These are phyloP conservation scores for Solanum tarijense DNA, from an alignment of 257 asterid genomes.

Conservation along the genomic window DNA sequence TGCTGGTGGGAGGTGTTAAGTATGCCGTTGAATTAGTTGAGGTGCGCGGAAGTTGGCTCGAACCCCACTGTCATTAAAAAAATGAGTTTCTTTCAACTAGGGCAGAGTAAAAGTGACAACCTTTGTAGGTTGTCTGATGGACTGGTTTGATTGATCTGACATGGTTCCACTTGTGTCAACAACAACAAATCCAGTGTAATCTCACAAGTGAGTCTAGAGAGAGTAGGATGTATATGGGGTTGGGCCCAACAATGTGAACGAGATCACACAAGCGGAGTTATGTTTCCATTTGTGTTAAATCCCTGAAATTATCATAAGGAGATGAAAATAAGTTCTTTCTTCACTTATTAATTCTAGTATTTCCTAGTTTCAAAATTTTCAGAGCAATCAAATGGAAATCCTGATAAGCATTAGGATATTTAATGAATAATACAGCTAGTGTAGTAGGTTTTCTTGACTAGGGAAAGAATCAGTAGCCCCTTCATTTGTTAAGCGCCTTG, in stretches of 20 bases:
- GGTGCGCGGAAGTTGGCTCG: no score
- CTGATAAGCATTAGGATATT: not conserved
- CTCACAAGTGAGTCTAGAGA: not conserved
- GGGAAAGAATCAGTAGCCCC: no score
- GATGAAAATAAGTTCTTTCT: not conserved
- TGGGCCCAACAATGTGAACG: not conserved
- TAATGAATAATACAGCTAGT: no score
- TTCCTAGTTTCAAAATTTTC: not conserved
- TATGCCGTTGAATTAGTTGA: no score
- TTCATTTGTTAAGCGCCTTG: no score
- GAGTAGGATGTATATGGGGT: not conserved
- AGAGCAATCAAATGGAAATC: not conserved
- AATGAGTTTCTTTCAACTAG: no score
- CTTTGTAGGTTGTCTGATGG: no score
- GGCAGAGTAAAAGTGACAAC: no score
- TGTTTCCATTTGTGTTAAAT: not conserved
- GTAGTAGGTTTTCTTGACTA: no score
- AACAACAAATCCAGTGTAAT: not conserved
- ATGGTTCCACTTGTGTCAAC: not conserved
- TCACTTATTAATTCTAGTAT: not conserved
- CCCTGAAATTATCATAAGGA: not conserved
- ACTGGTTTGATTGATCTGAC: not conserved
- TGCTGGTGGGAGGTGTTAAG: no score
- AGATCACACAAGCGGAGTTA: not conserved
- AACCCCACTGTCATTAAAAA: no score